Percentiles rank a stretch among this genome's conserved stretches.
These are phyloP conservation scores for Anethum foeniculum DNA, from an alignment of 140 eudicot species.

Conservation along the genomic window DNA sequence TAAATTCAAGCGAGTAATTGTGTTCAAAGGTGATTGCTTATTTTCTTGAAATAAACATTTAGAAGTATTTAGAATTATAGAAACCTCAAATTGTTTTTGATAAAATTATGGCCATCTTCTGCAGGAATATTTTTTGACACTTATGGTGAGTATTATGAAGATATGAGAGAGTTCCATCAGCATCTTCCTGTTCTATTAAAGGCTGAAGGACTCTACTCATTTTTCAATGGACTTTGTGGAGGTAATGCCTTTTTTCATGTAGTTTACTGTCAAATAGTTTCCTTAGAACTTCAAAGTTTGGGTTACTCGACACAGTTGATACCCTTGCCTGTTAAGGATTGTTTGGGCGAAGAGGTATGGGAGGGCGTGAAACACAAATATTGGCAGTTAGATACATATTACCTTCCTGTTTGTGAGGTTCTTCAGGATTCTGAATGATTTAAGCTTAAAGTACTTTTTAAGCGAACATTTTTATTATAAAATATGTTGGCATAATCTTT, in stretches of 20 bases:
- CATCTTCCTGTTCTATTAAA: constrained; percentile 74
- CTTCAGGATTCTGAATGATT: constrained; percentile 44
- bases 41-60: not conserved
- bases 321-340: constrained; percentile 84
- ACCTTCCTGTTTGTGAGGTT: constrained; percentile 83
- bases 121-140: constrained; percentile 94
- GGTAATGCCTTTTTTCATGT: constrained; percentile 93
- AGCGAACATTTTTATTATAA: not conserved
- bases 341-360: constrained; percentile 80
- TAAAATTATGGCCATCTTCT: not conserved
- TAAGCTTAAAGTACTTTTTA: not conserved
- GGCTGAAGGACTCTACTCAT: constrained; percentile 92
- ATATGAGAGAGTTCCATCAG: constrained; percentile 83
- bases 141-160: constrained; percentile 95
- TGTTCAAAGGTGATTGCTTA: not conserved
- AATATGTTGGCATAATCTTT: constrained; percentile 3
- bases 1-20: not conserved
- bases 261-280: constrained; percentile 83
- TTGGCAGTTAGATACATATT: constrained; percentile 89
- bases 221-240: constrained; percentile 94
- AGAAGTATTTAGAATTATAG: not conserved
- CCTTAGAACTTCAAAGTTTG: constrained; percentile 80
- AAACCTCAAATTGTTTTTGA: not conserved
- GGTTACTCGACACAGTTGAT: constrained; percentile 83
- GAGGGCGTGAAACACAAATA: constrained; percentile 95